Evolutionary conservation across 106 monocot genomes (phyloP).

Genomic region (Vanilla planifolia): DNA sequence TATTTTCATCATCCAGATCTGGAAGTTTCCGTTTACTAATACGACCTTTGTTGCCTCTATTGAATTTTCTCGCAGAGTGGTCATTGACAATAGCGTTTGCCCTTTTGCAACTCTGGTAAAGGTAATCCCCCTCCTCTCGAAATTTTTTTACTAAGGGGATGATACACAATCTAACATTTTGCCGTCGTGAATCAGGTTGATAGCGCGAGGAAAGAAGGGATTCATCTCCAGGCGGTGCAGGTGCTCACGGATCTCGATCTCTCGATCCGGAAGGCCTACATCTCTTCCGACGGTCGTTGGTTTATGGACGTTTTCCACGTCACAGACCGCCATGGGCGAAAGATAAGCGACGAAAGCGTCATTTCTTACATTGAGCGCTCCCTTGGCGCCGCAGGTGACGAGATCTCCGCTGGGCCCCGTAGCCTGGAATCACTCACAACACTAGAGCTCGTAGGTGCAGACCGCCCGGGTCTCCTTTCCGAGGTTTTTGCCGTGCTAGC

Average conservation of each 20-base stretch:
- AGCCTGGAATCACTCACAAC: slow-evolving; percentile 13
- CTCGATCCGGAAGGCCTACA: slow-evolving; percentile 59
- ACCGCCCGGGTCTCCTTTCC: slow-evolving; percentile 56
- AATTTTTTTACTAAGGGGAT: background rate
- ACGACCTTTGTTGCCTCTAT: background rate
- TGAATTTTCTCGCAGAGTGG: slow-evolving; percentile 33
- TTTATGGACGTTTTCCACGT: slow-evolving; percentile 87
- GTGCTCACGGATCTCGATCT: slow-evolving; percentile 60
- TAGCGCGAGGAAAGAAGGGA: slow-evolving; percentile 50
- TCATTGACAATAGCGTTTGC: slow-evolving; percentile 58
- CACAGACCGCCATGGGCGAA: slow-evolving; percentile 42
- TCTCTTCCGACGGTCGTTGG: slow-evolving; percentile 76
- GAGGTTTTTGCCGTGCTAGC: slow-evolving; percentile 59
- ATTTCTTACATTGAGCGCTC: slow-evolving; percentile 39
- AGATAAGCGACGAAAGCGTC: slow-evolving; percentile 38
- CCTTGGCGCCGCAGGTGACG: background rate
- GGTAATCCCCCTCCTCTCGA: slow-evolving; percentile 9
- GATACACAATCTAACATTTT: background rate
- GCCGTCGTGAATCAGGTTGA: slow-evolving; percentile 21
- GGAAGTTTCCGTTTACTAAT: background rate
- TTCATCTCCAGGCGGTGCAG: slow-evolving; percentile 55
- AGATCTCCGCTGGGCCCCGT: background rate
- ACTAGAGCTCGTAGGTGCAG: slow-evolving; percentile 46
- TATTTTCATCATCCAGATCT: background rate
- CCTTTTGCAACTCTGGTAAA: slow-evolving; percentile 46